These are phyloP conservation scores for Pythium oligandrum DNA, from an alignment of 352 stramenopile genomes.

Conservation along the genomic window DNA sequence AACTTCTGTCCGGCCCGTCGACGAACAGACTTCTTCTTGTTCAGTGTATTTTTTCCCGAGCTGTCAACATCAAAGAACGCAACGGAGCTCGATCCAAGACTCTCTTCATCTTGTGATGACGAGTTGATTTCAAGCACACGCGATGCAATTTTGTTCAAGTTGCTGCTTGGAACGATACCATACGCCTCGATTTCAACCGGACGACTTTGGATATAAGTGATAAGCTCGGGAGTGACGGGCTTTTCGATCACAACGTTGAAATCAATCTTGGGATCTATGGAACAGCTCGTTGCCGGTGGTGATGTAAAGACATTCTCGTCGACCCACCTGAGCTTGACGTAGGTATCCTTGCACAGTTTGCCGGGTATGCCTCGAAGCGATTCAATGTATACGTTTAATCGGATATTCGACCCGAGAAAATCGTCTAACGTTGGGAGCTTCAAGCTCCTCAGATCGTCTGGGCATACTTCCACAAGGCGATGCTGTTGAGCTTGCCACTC, in stretches of 20 bases:
- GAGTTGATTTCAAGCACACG: conserved; percentile 25
- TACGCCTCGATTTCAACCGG: conserved; percentile 60
- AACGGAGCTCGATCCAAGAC: conserved; percentile 23
- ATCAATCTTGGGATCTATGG: conserved; percentile 54
- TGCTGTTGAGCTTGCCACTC: conserved; percentile 74
- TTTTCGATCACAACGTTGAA: conserved; percentile 55
- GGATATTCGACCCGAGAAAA: conserved; percentile 52
- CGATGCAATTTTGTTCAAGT: conserved; percentile 67
- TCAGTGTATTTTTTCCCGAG: conserved; percentile 29
- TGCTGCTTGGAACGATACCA: conserved; percentile 72
- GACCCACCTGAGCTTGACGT: conserved; percentile 52
- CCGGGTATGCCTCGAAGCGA: conserved; percentile 55
- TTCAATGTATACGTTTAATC: conserved; percentile 47
- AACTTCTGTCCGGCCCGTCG: conserved; percentile 28
- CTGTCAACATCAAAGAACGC: conserved; percentile 54
- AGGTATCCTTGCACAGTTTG: conserved; percentile 67
- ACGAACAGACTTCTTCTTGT: conserved; percentile 44
- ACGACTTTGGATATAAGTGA: conserved; percentile 31
- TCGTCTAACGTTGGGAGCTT: conserved; percentile 34
- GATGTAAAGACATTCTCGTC: conserved; percentile 34
- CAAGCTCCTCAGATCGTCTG: conserved; percentile 30
- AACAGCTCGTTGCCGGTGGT: conserved; percentile 31
- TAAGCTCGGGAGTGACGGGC: conserved; percentile 41
- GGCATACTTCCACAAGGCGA: conserved; percentile 50
- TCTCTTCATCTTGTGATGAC: conserved; percentile 16